A percentile compares a stretch with the other conserved stretches of the same genome.
phyloP scores from a whole-genome alignment of 2,329 filamentous ascomycete species.

The Pestalotiopsis sp. region DNA sequence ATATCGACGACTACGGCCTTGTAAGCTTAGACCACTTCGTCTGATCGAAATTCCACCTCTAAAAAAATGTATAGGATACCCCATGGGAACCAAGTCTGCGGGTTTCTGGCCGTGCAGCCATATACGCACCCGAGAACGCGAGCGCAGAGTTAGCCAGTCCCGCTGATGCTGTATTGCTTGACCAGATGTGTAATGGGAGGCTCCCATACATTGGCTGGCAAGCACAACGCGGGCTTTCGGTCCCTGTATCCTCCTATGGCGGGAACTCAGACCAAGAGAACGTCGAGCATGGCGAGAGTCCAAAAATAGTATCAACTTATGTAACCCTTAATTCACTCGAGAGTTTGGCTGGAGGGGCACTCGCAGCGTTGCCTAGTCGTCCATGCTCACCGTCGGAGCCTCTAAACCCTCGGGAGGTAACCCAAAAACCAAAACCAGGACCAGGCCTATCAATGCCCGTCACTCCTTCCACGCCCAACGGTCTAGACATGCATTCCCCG shows the following conservation, averaged over 20 bases:
- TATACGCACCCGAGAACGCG: background rate
- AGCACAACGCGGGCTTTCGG: background rate
- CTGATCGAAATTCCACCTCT: background rate
- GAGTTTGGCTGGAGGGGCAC: too few species aligned
- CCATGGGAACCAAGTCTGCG: background rate
- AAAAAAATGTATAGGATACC: background rate
- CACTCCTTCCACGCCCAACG: constrained; percentile 27
- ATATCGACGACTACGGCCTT: background rate
- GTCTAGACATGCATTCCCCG: constrained; percentile 28
- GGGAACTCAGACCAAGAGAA: background rate
- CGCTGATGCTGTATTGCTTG: background rate
- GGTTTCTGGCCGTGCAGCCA: background rate
- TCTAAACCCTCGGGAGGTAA: background rate
- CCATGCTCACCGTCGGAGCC: background rate
- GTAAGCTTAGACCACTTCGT: background rate
- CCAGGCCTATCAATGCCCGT: constrained; percentile 31
- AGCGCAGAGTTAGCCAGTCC: background rate
- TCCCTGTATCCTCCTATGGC: too few species aligned
- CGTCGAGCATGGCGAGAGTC: background rate
- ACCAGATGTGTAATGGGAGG: background rate
- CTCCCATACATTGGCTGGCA: background rate
- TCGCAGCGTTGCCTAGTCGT: too few species aligned
- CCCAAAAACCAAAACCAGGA: constrained; percentile 16
- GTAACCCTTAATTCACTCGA: background rate
- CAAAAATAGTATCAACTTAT: background rate